These are phyloP conservation scores for Thielaviopsis populi DNA, from an alignment of 2,329 filamentous ascomycete genomes.

Conservation along the genomic window DNA sequence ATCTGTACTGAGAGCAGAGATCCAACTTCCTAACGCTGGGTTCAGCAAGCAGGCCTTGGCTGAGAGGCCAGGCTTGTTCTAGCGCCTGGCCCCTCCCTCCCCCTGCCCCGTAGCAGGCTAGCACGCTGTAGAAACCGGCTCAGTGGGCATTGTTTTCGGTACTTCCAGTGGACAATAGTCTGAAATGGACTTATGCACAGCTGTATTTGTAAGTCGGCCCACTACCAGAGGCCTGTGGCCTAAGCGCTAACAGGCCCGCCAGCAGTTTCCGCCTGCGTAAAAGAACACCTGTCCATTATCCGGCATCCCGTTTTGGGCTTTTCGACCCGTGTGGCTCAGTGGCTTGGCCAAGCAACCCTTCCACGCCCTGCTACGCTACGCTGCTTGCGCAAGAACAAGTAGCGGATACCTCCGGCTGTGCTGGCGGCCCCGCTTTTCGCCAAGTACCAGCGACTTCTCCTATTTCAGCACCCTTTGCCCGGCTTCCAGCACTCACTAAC, in stretches of 20 bases:
- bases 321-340: background rate
- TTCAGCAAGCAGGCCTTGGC: background rate
- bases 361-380: background rate
- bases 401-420: background rate
- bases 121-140: background rate
- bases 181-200: background rate
- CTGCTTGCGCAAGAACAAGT: background rate
- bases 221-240: background rate
- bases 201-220: background rate
- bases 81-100: too few relatives aligned
- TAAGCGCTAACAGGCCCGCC: background rate
- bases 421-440: background rate
- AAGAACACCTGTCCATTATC: slow-evolving; percentile 9
- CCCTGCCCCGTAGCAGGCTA: too few relatives aligned
- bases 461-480: background rate
- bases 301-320: background rate
- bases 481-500: background rate
- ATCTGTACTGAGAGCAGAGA: background rate
- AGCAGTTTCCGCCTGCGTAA: background rate
- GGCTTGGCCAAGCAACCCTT: background rate
- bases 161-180: background rate
- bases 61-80: background rate
- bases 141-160: background rate
- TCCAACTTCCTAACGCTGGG: too few relatives aligned
- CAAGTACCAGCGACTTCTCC: background rate